phyloP scores from a whole-genome alignment of 148 eudicot species.

The Drosera capensis region DNA sequence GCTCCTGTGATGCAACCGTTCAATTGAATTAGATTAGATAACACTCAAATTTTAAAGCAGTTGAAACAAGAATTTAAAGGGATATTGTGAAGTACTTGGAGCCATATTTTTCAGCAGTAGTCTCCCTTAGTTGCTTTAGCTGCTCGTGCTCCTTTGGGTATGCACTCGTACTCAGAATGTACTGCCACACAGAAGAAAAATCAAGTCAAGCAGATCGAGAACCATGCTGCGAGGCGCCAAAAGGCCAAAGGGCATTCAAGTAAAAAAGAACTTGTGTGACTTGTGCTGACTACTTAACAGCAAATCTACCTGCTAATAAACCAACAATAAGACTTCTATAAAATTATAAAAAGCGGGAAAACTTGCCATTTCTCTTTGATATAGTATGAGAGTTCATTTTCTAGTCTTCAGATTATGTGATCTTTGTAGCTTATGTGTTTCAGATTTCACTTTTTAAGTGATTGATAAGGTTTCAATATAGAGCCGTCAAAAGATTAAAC shows the following conservation, averaged over 20 bases:
- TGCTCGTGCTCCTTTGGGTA: conserved; percentile 41
- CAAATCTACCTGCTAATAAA: too few relatives aligned
- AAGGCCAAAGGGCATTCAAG: background rate
- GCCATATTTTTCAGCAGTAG: conserved; percentile 10
- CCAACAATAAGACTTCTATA: too few relatives aligned
- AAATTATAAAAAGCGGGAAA: too few relatives aligned
- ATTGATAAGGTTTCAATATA: too few relatives aligned
- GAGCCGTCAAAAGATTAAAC: too few relatives aligned
- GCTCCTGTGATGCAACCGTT: conserved; percentile 17
- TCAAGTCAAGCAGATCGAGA: background rate
- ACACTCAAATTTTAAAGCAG: background rate
- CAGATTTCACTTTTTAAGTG: too few relatives aligned
- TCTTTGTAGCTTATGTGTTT: too few relatives aligned
- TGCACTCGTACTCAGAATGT: conserved; percentile 33
- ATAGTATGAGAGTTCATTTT: too few relatives aligned
- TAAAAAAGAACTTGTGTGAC: background rate
- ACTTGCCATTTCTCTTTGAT: too few relatives aligned
- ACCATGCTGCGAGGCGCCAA: too few relatives aligned
- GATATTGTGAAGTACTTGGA: conserved; percentile 1
- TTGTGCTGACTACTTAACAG: too few relatives aligned
- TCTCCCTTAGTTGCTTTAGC: conserved; percentile 27
- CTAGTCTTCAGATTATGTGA: too few relatives aligned
- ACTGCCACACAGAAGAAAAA: conserved; percentile 14
- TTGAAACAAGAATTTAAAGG: background rate
- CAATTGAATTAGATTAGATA: background rate